Evolutionary conservation across 2,329 filamentous ascomycete genomes (phyloP), one percentile per base, ranked within the genome.

Genomic region (Sphaerulina musiva): DNA sequence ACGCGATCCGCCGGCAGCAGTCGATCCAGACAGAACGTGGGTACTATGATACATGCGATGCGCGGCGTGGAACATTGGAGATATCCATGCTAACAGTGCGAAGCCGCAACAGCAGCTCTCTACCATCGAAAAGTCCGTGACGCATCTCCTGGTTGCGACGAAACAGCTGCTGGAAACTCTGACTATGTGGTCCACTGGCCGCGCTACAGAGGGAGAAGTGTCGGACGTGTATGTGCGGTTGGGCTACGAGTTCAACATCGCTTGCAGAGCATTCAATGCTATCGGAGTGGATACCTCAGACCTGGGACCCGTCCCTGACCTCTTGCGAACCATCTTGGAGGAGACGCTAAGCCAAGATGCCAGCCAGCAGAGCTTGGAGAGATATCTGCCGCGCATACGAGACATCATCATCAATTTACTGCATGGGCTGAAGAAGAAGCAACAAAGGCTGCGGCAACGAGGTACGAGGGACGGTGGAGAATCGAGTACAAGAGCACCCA

Each of bases 161-260:
- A 98, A 98, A 71, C 91, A 97, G 73, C 84, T 98, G 2, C 85
- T 98, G 58, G 93, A 98, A 76, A 98, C 92, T 5, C 78, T 98
- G 58, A 98, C 93, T 45, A 87, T 95, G 78, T 98, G 93, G 93
- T 98, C 93, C 56, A 88, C 92, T 54, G 86, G 88, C 58, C 85
- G 87, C 65, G 91, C 93, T 51, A 91, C 89, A 59, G 93, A 98
- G 73, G 87, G 86, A 58, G 89, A 97, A 70, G 93, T 98, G 56
- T 97, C 93, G 10, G 93, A 98, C 70, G 93, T 98, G 64, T 98
- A 98, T 69, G 93, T 98, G 57, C 86, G 93, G 57, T 77, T 98
- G 58, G 93, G 93, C 45, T 98, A 98, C 73, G 93, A 98, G 73
- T 98, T 98, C 79, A 98, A 98, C 73, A 93, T 98, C 76, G 93